Conservation (phyloP, 257 asterid genomes). For the Coffea eugenioides region DNA sequence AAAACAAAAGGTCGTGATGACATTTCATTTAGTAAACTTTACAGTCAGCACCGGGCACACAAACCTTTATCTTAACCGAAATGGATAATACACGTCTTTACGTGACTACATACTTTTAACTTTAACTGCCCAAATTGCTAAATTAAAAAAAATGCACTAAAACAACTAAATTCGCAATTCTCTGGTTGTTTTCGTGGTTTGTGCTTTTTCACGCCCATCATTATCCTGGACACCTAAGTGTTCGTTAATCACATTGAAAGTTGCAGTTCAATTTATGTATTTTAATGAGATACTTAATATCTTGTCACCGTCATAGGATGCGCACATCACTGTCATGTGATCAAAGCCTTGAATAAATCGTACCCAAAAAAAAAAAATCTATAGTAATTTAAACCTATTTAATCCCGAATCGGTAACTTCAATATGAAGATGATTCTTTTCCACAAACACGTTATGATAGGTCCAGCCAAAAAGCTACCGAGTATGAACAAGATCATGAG, state of each 20-base stretch:
- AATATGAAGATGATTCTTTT: conserved; percentile 1
- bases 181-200: background rate
- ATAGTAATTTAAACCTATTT: background rate
- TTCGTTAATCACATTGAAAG: too few relatives aligned
- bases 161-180: background rate
- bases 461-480: too few relatives aligned
- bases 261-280: too few relatives aligned
- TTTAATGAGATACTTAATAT: too few relatives aligned
- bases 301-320: background rate
- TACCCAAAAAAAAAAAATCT: background rate
- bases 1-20: conserved; percentile 8
- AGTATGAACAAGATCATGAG: background rate
- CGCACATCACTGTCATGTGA: background rate
- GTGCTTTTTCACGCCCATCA: background rate
- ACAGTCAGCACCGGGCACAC: background rate
- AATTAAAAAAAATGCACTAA: background rate
- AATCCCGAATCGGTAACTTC: conserved; percentile 2
- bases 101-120: background rate
- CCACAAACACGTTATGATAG: background rate
- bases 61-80: conserved; percentile 8
- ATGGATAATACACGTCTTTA: background rate
- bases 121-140: background rate
- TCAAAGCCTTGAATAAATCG: background rate
- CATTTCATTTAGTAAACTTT: conserved; percentile 4
- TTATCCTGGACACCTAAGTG: background rate